A percentile compares a stretch with the other conserved stretches of the same genome.
phyloP scores from a whole-genome alignment of 768 basidiomycete species.

The Pleurotus cornucopiae region DNA sequence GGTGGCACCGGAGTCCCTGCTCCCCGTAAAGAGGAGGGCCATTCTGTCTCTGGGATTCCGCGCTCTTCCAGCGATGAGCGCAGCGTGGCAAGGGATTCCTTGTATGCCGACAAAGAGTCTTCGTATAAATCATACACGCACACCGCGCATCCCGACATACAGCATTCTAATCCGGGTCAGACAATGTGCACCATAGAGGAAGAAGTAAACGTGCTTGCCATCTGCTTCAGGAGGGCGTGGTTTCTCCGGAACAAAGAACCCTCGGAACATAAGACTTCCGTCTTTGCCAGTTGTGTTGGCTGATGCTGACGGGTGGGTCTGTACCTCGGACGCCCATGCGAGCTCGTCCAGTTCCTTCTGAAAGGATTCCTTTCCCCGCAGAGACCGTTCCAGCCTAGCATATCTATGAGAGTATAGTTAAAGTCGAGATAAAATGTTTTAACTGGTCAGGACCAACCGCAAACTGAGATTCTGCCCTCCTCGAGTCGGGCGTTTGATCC shows the following conservation, averaged over 20 bases:
- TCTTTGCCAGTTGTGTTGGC: slow-evolving; percentile 5
- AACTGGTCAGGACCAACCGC: neutral
- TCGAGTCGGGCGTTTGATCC: slow-evolving; percentile 20
- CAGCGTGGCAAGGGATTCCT: slow-evolving; percentile 45
- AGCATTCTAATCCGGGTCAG: slow-evolving; percentile 61
- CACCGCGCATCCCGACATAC: slow-evolving; percentile 93
- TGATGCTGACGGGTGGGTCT: neutral
- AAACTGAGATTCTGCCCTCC: slow-evolving; percentile 53
- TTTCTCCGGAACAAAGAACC: slow-evolving; percentile 55
- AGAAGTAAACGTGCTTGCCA: slow-evolving; percentile 37
- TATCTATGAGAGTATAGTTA: slow-evolving; percentile 38
- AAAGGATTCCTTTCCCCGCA: slow-evolving; percentile 39
- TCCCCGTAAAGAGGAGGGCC: slow-evolving; percentile 55
- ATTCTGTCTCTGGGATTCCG: slow-evolving; percentile 52
- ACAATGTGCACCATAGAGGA: neutral
- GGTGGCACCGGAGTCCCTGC: slow-evolving; percentile 12
- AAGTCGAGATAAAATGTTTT: neutral
- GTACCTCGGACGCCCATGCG: slow-evolving; percentile 7
- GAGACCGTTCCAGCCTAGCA: slow-evolving; percentile 47
- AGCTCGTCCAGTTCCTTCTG: slow-evolving; percentile 23
- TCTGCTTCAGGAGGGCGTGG: slow-evolving; percentile 64
- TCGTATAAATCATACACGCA: slow-evolving; percentile 89
- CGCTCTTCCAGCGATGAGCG: slow-evolving; percentile 42
- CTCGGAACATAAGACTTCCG: slow-evolving; percentile 35
- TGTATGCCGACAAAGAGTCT: slow-evolving; percentile 64